Conservation (phyloP, 306 rosid genomes). For the Cicer yamashitae region DNA sequence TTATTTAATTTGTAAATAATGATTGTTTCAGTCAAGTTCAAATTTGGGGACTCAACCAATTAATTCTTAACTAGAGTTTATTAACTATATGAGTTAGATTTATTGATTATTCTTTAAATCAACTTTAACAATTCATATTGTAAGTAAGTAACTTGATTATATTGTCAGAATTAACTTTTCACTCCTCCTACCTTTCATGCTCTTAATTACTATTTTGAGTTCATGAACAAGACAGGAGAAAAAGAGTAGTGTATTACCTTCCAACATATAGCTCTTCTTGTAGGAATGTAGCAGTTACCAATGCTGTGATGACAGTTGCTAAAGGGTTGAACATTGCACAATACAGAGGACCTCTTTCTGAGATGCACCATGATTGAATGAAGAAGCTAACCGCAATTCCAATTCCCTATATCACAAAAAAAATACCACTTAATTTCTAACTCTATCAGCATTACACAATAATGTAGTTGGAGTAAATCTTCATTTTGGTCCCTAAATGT, state of each 20-base stretch:
- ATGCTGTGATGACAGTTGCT: slow-evolving; percentile 68
- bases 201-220: neutral
- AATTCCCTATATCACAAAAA: slow-evolving; percentile 58
- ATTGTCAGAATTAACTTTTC: too few relatives aligned
- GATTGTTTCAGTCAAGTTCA: too few relatives aligned
- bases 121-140: too few relatives aligned
- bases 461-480: too few relatives aligned
- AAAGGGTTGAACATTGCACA: slow-evolving; percentile 74
- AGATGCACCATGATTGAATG: slow-evolving; percentile 71
- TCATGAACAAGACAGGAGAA: neutral
- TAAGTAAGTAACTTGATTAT: too few relatives aligned
- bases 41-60: too few relatives aligned
- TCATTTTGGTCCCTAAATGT: too few relatives aligned
- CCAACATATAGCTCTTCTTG: slow-evolving; percentile 63
- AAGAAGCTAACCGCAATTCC: slow-evolving; percentile 62
- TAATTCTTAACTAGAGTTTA: too few relatives aligned
- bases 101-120: too few relatives aligned
- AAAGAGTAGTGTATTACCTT: slow-evolving; percentile 50
- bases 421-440: neutral
- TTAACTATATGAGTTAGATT: too few relatives aligned
- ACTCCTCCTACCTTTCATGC: too few relatives aligned
- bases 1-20: neutral
- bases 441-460: too few relatives aligned
- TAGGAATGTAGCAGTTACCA: slow-evolving; percentile 54
- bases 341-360: slow-evolving; percentile 69